Evolutionary conservation across 371 early-diverging fungal species (phyloP), one percentile per base, ranked within the genome.

Genomic region (Zychaea mexicana): DNA sequence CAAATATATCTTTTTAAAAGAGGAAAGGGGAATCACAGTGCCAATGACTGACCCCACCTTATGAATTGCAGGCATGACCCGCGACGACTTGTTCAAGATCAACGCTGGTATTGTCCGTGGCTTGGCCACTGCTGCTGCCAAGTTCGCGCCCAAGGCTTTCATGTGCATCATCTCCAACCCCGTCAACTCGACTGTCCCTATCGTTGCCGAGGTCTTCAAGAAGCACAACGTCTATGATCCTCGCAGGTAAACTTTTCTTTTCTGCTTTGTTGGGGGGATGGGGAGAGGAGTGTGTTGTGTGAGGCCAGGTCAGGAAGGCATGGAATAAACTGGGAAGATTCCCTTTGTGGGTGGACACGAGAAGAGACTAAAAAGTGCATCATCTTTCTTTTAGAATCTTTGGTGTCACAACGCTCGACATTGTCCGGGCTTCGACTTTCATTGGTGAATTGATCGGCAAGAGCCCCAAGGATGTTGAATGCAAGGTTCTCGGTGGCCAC

Each of bases 181-280:
- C 52, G 96, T 96, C 69, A 96, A 96, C 83, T 94, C 94, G 9
- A 96, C 94, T 39, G 94, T 94, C 45, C 94, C 94, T 21, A 92
- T 96, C 66, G 91, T 91, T 13, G 85, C 89, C 45, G 94, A 94
- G 73, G 90, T 91, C 26, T 86, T 94, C 71, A 93, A 93, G 83
- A 78, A 74, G 52, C 61, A 68, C 46, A 56, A 62, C 32, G 93
- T 96, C 56, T 95, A 90, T 74, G 94, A 96, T 82, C 92, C 96
- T 67, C 89, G 88, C 76, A 83, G 90, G 88, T 89, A 85, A 77
- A 73, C 61, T 33, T 33, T 33, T 33, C 12, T 33, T 8, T 33
- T 12, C 12, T 33, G 5, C 12, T 33, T 8, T 33, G n/a, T 7
- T 17, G 15, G 1, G n/a, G n/a, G 15, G 42, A 12, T 15, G 7